These are phyloP conservation scores for Orobanche coerulescens DNA, from an alignment of 257 asterid genomes.

Conservation along the genomic window DNA sequence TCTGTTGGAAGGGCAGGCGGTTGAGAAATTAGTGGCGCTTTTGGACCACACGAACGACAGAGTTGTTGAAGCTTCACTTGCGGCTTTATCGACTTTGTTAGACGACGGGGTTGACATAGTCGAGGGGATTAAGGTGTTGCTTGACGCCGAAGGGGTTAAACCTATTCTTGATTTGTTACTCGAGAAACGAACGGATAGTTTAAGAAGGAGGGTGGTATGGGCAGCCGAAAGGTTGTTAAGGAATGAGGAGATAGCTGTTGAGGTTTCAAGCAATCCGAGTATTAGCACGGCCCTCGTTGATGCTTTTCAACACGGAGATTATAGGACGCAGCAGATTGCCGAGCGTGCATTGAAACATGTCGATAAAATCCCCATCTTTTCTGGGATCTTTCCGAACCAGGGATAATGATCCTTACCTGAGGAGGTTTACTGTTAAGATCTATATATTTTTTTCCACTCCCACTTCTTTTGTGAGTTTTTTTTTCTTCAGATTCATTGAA, in stretches of 20 bases:
- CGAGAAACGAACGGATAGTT: slow-evolving; percentile 68
- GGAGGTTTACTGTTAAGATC: slow-evolving; percentile 7
- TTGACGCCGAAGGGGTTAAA: slow-evolving; percentile 62
- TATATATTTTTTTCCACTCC: slow-evolving; percentile 9
- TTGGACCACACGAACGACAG: slow-evolving; percentile 74
- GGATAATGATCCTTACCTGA: slow-evolving; percentile 17
- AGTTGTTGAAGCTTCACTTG: slow-evolving; percentile 87
- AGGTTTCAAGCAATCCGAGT: slow-evolving; percentile 64
- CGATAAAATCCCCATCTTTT: slow-evolving; percentile 82
- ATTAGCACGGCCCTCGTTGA: slow-evolving; percentile 81
- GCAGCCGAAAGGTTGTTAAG: slow-evolving; percentile 78
- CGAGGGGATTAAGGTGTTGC: slow-evolving; percentile 59
- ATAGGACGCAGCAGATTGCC: slow-evolving; percentile 76
- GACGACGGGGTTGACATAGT: slow-evolving; percentile 78
- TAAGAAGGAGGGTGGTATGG: slow-evolving; percentile 79
- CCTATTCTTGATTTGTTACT: slow-evolving; percentile 64
- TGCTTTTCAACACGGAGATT: slow-evolving; percentile 84
- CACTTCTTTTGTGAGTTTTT: slow-evolving; percentile 14
- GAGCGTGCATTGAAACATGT: slow-evolving; percentile 83
- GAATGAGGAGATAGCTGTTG: slow-evolving; percentile 52
- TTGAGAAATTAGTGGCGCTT: slow-evolving; percentile 69
- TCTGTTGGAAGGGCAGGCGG: slow-evolving; percentile 77
- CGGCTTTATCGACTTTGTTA: slow-evolving; percentile 69
- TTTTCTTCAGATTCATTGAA: slow-evolving; percentile 20
- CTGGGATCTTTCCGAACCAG: slow-evolving; percentile 62